Evolutionary conservation across 441 rosid species (phyloP).

Genomic region (Eruca vesicaria): DNA sequence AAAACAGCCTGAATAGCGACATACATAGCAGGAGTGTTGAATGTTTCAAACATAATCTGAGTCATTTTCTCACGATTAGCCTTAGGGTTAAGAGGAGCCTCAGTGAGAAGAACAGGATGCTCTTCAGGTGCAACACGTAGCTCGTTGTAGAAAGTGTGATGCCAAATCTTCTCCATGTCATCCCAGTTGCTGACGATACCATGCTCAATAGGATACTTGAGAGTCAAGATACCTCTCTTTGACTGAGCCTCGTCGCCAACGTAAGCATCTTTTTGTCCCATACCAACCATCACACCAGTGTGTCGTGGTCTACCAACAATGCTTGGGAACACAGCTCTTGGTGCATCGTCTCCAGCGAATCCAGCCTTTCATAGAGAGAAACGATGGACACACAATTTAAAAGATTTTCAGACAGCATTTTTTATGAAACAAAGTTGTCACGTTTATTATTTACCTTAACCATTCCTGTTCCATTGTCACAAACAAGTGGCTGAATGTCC

Average conservation of each 20-base stretch:
- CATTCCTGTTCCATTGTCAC: constrained; percentile 90
- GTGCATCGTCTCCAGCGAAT: constrained; percentile 48
- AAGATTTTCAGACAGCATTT: neutral
- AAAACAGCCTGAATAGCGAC: constrained; percentile 61
- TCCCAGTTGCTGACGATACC: constrained; percentile 48
- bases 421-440: neutral
- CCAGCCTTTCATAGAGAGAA: too few relatives aligned
- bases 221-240: constrained; percentile 44
- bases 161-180: constrained; percentile 53
- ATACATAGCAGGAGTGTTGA: constrained; percentile 50
- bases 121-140: constrained; percentile 63
- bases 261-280: constrained; percentile 51
- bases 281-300: constrained; percentile 52
- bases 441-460: constrained; percentile 53
- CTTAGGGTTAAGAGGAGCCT: constrained; percentile 64
- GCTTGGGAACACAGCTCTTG: constrained; percentile 48
- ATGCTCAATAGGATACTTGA: constrained; percentile 44
- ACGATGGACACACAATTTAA: too few relatives aligned
- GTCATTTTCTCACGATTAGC: constrained; percentile 61
- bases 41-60: constrained; percentile 50
- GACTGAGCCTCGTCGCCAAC: constrained; percentile 52
- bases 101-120: constrained; percentile 58
- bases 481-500: constrained; percentile 80
- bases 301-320: constrained; percentile 46
- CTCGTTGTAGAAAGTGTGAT: constrained; percentile 58